phyloP scores from a whole-genome alignment of 768 basidiomycete genomes.

The Amanita molliuscula region DNA sequence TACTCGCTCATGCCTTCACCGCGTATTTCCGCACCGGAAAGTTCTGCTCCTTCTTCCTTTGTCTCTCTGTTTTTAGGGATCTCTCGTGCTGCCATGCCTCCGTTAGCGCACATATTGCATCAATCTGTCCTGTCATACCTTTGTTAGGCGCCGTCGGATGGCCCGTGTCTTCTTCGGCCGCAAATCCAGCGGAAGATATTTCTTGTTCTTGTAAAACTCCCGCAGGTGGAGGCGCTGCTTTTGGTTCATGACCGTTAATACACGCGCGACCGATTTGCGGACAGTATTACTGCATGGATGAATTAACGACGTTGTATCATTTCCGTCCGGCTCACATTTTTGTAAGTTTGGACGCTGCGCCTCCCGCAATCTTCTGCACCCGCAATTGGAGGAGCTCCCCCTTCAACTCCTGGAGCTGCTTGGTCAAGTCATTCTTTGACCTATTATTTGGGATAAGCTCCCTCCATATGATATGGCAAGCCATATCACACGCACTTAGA shows the following conservation, averaged over 20 bases:
- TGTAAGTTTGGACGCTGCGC: slow-evolving; percentile 90
- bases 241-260: slow-evolving; percentile 97
- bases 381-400: slow-evolving; percentile 87
- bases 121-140: slow-evolving; percentile 37
- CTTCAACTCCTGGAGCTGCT: slow-evolving; percentile 92
- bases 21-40: slow-evolving; percentile 93
- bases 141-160: slow-evolving; percentile 89
- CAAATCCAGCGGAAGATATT: slow-evolving; percentile 94
- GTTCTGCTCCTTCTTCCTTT: slow-evolving; percentile 90
- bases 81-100: slow-evolving; percentile 53
- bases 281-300: slow-evolving; percentile 61
- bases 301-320: neutral
- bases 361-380: slow-evolving; percentile 97
- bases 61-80: slow-evolving; percentile 82
- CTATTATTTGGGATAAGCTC: slow-evolving; percentile 26
- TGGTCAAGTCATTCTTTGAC: slow-evolving; percentile 94
- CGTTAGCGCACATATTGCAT: neutral
- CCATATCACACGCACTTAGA: slow-evolving; percentile 59
- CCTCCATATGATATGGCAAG: slow-evolving; percentile 10
- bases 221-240: slow-evolving; percentile 95
- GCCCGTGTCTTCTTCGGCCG: slow-evolving; percentile 97
- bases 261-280: slow-evolving; percentile 98
- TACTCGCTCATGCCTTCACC: slow-evolving; percentile 67
- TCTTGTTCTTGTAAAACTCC: slow-evolving; percentile 97
- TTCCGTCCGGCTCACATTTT: slow-evolving; percentile 70